Base-by-base conservation (phyloP, 2,329 filamentous ascomycete genomes). In the Aspergillus fructus region DNA sequence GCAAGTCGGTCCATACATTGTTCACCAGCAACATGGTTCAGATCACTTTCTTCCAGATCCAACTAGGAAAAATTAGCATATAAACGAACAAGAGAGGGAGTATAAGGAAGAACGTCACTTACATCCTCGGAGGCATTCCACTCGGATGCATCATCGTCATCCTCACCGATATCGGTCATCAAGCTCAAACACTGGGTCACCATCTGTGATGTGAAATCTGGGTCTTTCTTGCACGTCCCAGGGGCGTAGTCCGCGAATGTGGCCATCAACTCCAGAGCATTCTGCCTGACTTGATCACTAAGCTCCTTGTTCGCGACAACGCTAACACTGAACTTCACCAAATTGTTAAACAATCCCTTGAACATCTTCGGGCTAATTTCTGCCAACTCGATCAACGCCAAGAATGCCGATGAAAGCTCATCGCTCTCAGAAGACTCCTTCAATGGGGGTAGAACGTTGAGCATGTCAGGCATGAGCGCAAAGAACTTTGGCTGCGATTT, bases 301-400 rank as follows among this genome's bases (percentile, higher is more conserved):
- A 99, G 83, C 60, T 97, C 93, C 79, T 97, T 97, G 74, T 99
- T 93, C 68, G 96, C 90, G 65, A 99, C 90, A 57, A 97, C 92
- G 6, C 90, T 91, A 59, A 97, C 87, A 73, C 89, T 93, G 77
- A 99, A 97, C 66, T 90, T 88, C 51, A 97, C 93, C 4, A 99
- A 83, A 69, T 91, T 93, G 70, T 89, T 89, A 79, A 99, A 99
- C n/a, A 96, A 82, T 19, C 84, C 84, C 78, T 94, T 96, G 80
- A 99, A 99, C 93, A 97, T 97, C 78, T 94, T 96, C 21, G 93
- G 92, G 21, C 91, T 89, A n/a, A 89, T 85, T 76, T 97, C 94
- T 40, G 94, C 94, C 55, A 99, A 83, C 64, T 97, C 94, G 68
- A 99, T 97, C 48, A 99, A 83, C 23, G 93, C 89, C 55, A 97